Conservation (phyloP, 148 eudicot genomes). For the Heliamphora exappendiculata region DNA sequence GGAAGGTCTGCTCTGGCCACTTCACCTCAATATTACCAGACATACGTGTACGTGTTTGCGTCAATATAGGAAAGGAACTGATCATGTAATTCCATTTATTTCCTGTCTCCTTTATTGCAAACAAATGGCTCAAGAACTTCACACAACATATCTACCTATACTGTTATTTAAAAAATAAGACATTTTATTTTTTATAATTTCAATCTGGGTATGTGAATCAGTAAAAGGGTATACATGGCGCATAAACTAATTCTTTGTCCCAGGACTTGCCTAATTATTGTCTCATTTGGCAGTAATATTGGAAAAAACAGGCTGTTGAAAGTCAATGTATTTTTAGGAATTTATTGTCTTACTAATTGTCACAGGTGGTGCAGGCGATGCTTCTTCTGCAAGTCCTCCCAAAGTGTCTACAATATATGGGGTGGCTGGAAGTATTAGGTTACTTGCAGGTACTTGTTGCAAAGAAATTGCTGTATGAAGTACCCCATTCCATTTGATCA, state of each 20-base stretch:
- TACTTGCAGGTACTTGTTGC: conserved; percentile 70
- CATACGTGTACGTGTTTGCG: not conserved
- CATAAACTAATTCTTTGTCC: not conserved
- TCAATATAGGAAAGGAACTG: not conserved
- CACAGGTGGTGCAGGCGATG: conserved; percentile 75
- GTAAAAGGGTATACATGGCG: not conserved
- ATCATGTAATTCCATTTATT: not conserved
- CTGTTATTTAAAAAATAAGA: not conserved
- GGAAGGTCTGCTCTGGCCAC: no score
- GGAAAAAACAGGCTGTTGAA: not conserved
- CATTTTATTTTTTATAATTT: not conserved
- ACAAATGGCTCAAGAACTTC: not conserved
- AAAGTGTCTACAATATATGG: conserved; percentile 71
- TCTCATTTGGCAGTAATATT: not conserved
- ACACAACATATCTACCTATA: not conserved
- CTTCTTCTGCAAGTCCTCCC: conserved; percentile 32
- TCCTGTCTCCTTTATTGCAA: not conserved
- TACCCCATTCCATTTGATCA: not conserved
- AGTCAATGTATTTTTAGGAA: not conserved
- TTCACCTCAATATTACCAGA: not conserved
- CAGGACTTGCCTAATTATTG: not conserved
- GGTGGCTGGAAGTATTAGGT: conserved; percentile 80
- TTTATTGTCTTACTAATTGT: conserved; percentile 10
- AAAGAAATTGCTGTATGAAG: conserved; percentile 5
- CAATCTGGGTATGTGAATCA: not conserved